Evolutionary conservation across 169 alveolate genomes (phyloP).

Genomic region (Babesia divergens): DNA sequence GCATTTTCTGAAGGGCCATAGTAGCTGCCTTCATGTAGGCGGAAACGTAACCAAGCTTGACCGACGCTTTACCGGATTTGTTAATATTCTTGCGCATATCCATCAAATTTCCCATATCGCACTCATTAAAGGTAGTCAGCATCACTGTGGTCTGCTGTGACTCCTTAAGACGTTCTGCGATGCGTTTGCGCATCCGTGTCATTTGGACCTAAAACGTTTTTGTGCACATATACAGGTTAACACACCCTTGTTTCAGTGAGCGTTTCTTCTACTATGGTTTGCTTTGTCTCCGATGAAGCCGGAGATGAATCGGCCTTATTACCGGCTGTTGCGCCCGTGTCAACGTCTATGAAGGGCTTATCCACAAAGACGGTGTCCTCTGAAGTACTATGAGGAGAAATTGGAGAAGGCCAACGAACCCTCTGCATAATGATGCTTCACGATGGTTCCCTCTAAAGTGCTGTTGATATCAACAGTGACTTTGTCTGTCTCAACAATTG

Average conservation of each 20-base stretch:
- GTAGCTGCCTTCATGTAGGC: slow-evolving; percentile 82
- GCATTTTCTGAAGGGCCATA: slow-evolving; percentile 77
- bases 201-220: slow-evolving; percentile 72
- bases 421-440: slow-evolving; percentile 52
- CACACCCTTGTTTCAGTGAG: slow-evolving; percentile 57
- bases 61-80: slow-evolving; percentile 70
- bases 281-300: not conserved
- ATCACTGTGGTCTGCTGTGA: slow-evolving; percentile 89
- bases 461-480: slow-evolving; percentile 90
- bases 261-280: slow-evolving; percentile 20
- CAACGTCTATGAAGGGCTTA: slow-evolving; percentile 81
- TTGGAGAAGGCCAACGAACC: slow-evolving; percentile 18
- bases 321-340: slow-evolving; percentile 73
- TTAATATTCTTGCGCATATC: slow-evolving; percentile 74
- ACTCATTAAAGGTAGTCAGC: slow-evolving; percentile 91
- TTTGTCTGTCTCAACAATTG: slow-evolving; percentile 93
- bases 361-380: slow-evolving; percentile 88
- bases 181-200: slow-evolving; percentile 88
- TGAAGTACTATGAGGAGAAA: slow-evolving; percentile 53
- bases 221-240: not conserved
- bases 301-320: too few species aligned
- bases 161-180: slow-evolving; percentile 88
- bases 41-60: slow-evolving; percentile 79
- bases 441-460: slow-evolving; percentile 79
- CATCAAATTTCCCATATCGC: slow-evolving; percentile 82